A percentile compares a stretch with the other conserved stretches of the same genome.
These are phyloP conservation scores for Rosa persica DNA, from an alignment of 306 rosid species.

Conservation along the genomic window DNA sequence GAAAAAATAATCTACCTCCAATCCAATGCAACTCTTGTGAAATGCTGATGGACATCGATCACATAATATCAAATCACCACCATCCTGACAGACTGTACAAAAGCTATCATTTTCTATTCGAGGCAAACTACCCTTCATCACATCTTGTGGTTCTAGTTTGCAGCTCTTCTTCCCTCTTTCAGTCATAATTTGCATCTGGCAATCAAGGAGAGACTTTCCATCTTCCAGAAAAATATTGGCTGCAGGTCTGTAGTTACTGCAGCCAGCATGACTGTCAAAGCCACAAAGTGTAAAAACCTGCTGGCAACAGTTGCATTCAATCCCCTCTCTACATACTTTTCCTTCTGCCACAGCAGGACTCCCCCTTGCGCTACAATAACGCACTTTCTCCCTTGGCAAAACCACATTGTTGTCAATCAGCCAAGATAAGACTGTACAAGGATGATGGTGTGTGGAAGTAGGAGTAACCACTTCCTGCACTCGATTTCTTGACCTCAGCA, in stretches of 20 bases:
- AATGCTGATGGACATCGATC: slow-evolving; percentile 82
- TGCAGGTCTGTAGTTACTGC: slow-evolving; percentile 40
- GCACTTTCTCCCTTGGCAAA: slow-evolving; percentile 65
- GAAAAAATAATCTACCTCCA: slow-evolving; percentile 51
- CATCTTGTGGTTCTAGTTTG: slow-evolving; percentile 16
- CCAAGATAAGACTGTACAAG: slow-evolving; percentile 71
- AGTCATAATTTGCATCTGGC: slow-evolving; percentile 46
- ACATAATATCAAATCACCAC: slow-evolving; percentile 81
- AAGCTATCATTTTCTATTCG: slow-evolving; percentile 57
- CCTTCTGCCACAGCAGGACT: slow-evolving; percentile 37
- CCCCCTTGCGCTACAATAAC: slow-evolving; percentile 30
- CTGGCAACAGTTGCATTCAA: slow-evolving; percentile 71
- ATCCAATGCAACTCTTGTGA: slow-evolving; percentile 59
- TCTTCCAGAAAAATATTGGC: slow-evolving; percentile 57
- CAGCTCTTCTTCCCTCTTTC: not conserved
- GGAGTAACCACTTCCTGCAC: slow-evolving; percentile 43
- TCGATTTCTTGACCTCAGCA: slow-evolving; percentile 55
- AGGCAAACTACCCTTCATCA: not conserved
- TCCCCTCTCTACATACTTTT: slow-evolving; percentile 59
- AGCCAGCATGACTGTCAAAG: slow-evolving; percentile 61
- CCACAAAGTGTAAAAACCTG: slow-evolving; percentile 39
- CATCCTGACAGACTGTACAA: slow-evolving; percentile 75
- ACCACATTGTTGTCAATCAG: slow-evolving; percentile 65
- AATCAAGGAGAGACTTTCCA: slow-evolving; percentile 65
- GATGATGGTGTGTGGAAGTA: slow-evolving; percentile 37